phyloP scores from a whole-genome alignment of 2,329 filamentous ascomycete genomes.

The Hypoxylon rubiginosum region DNA sequence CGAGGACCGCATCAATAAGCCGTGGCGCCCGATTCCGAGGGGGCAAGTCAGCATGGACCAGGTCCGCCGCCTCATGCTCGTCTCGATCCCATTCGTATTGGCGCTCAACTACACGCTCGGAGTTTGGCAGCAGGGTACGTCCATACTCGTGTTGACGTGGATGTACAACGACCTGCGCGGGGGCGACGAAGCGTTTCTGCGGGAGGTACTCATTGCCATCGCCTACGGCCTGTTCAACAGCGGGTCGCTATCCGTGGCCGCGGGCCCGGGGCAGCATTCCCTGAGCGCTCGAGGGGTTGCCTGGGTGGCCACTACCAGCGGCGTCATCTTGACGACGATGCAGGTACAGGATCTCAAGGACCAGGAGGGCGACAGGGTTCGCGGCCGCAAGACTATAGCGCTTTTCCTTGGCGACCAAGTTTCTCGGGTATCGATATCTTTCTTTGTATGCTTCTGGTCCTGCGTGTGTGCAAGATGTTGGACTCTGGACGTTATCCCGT shows the following conservation, averaged over 20 bases:
- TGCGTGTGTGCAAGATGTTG: too few species aligned
- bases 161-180: constrained; percentile 48
- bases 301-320: too few species aligned
- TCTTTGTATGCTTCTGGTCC: too few species aligned
- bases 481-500: too few species aligned
- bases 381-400: too few species aligned
- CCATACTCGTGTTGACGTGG: constrained; percentile 22
- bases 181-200: constrained; percentile 43
- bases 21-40: constrained; percentile 17
- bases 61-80: constrained; percentile 12
- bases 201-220: constrained; percentile 47
- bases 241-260: too few species aligned
- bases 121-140: too few species aligned
- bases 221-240: constrained; percentile 46
- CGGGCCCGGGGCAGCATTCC: too few species aligned
- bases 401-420: too few species aligned
- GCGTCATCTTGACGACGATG: constrained; percentile 54
- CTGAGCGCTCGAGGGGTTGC: too few species aligned
- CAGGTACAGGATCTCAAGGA: constrained; percentile 58
- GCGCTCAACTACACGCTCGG: constrained; percentile 7
- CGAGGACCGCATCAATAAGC: constrained; percentile 24
- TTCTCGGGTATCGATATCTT: too few species aligned
- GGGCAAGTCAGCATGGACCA: constrained; percentile 15
- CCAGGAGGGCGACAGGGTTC: constrained; percentile 49
- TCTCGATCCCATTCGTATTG: neutral